phyloP scores from a whole-genome alignment of 2,329 filamentous ascomycete genomes.

The Hypoxylon sp. region DNA sequence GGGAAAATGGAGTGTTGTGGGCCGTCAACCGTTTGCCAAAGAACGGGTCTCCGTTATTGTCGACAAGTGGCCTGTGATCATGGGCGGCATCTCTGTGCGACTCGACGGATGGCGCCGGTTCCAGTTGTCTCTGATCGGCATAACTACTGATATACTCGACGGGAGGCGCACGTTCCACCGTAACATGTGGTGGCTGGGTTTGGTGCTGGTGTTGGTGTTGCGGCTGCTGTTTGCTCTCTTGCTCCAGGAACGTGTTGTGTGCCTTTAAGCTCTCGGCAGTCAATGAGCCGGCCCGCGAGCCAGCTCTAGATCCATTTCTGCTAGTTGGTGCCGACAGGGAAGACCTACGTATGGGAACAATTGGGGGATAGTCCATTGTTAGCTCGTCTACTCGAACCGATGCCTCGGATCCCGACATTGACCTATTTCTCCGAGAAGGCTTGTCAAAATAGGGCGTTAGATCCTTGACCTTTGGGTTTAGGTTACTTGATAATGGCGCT shows the following conservation, averaged over 20 bases:
- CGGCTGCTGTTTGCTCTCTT: slow-evolving; percentile 39
- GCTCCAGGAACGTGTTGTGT: slow-evolving; percentile 56
- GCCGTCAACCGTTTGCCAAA: slow-evolving; percentile 62
- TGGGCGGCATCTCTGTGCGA: slow-evolving; percentile 45
- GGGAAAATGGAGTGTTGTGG: slow-evolving; percentile 69
- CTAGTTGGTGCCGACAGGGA: slow-evolving; percentile 71
- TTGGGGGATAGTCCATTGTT: slow-evolving; percentile 68
- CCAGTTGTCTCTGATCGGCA: slow-evolving; percentile 43
- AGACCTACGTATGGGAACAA: slow-evolving; percentile 64
- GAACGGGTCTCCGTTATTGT: slow-evolving; percentile 63
- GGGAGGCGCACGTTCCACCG: slow-evolving; percentile 42
- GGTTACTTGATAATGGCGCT: slow-evolving; percentile 52
- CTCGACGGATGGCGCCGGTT: slow-evolving; percentile 48
- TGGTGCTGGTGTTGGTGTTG: slow-evolving; percentile 10
- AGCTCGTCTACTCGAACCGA: slow-evolving; percentile 57
- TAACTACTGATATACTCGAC: slow-evolving; percentile 41
- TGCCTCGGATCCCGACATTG: slow-evolving; percentile 58
- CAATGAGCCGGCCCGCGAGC: slow-evolving; percentile 56
- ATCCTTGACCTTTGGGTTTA: slow-evolving; percentile 55
- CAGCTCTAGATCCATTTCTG: slow-evolving; percentile 54
- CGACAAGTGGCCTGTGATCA: slow-evolving; percentile 52
- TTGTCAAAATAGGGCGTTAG: slow-evolving; percentile 54
- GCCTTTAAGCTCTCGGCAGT: slow-evolving; percentile 66
- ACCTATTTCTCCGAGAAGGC: slow-evolving; percentile 52
- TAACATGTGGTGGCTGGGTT: slow-evolving; percentile 41